Percentiles rank a stretch among this genome's conserved stretches.
Conservation (phyloP, 305 asterid species). For the Fraxinus xanthoxyloides region DNA sequence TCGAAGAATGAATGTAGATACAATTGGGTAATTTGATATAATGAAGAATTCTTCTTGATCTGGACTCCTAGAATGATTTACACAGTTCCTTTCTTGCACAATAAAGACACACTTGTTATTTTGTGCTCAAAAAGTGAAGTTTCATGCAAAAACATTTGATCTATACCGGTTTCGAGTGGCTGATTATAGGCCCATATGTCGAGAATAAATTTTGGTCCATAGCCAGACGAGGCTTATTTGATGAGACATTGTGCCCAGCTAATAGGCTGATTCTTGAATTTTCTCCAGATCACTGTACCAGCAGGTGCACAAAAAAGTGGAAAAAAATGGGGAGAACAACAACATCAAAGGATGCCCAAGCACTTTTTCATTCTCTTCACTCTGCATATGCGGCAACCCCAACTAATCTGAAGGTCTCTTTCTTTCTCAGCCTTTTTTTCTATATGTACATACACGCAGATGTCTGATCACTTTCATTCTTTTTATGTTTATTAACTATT, state of each 20-base stretch:
- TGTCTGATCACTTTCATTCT: neutral
- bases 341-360: conserved; percentile 58
- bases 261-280: neutral
- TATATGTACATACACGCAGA: neutral
- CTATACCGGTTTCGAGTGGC: neutral
- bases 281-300: neutral
- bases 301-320: neutral
- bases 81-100: neutral
- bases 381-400: conserved; percentile 70
- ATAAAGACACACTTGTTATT: neutral
- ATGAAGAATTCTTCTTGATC: neutral
- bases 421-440: neutral
- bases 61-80: neutral
- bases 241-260: neutral
- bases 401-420: conserved; percentile 63
- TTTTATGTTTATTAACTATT: neutral
- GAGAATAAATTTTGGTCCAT: neutral
- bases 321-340: conserved; percentile 50
- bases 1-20: neutral
- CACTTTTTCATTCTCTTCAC: conserved; percentile 59
- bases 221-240: neutral
- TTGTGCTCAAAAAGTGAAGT: neutral
- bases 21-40: neutral
- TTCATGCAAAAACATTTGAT: neutral
- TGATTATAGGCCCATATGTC: neutral